These are phyloP conservation scores for Capsicum chinense DNA, from an alignment of 257 asterid genomes.

Conservation along the genomic window DNA sequence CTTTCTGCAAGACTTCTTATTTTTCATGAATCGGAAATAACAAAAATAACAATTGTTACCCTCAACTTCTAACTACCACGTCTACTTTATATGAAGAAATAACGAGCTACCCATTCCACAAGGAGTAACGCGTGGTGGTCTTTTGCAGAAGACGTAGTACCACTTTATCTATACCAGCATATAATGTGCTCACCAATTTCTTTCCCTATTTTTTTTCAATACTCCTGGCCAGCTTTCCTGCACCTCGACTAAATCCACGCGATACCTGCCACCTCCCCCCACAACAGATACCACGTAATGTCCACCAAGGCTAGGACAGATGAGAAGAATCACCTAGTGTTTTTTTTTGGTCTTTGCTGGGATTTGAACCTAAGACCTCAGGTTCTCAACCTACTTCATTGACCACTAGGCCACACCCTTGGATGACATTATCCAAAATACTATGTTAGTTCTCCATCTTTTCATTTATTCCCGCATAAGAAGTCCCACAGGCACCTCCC, in stretches of 20 bases:
- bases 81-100: constrained; percentile 19
- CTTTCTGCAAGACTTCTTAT: neutral
- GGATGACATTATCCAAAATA: neutral
- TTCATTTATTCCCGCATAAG: constrained; percentile 7
- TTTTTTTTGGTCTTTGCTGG: too few relatives aligned
- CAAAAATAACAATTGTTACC: neutral
- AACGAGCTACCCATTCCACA: constrained; percentile 1
- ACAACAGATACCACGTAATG: too few relatives aligned
- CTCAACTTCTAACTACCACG: neutral
- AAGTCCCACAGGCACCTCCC: constrained; percentile 14
- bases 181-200: constrained; percentile 6
- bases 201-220: too few relatives aligned
- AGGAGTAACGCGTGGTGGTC: neutral
- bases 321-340: too few relatives aligned
- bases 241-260: too few relatives aligned
- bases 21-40: neutral
- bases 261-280: too few relatives aligned
- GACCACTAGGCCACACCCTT: too few relatives aligned
- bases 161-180: constrained; percentile 4
- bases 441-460: neutral
- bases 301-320: too few relatives aligned
- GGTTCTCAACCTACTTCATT: too few relatives aligned
- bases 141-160: neutral
- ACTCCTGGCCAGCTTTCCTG: too few relatives aligned
- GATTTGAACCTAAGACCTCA: too few relatives aligned